Evolutionary conservation across 345 rosid genomes (phyloP).

Genomic region (Atalantia buxifolia): DNA sequence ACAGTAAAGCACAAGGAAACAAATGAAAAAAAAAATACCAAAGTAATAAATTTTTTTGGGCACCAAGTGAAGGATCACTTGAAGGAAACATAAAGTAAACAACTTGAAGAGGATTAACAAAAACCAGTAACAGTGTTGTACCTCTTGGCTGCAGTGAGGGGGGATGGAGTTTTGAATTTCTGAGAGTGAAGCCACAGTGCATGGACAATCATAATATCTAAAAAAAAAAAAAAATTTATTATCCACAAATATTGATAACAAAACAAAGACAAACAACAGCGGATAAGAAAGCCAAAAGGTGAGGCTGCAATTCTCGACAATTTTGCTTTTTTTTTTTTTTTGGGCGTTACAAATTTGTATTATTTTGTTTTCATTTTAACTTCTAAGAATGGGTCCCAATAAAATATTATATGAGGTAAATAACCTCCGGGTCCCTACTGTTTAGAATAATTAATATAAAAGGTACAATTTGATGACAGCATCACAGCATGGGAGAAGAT

Average conservation of each 20-base stretch:
- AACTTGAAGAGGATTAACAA: not conserved
- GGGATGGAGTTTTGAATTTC: not conserved
- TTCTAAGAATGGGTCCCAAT: not conserved
- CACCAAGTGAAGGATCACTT: not conserved
- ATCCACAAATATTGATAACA: not conserved
- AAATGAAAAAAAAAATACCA: not conserved
- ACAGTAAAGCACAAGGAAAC: not conserved
- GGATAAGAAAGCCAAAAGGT: constrained; percentile 4
- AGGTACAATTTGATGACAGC: no score
- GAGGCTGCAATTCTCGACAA: not conserved
- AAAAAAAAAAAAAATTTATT: not conserved
- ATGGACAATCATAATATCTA: not conserved
- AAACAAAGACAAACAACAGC: not conserved
- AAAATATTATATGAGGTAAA: not conserved
- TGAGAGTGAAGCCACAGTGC: not conserved
- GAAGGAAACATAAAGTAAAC: not conserved
- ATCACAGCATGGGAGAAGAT: no score
- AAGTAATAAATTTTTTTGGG: not conserved
- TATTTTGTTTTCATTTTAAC: not conserved
- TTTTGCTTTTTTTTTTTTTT: not conserved
- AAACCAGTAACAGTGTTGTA: not conserved
- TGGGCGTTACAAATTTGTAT: not conserved
- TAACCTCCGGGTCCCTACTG: rapidly evolving
- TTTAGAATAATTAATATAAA: not conserved
- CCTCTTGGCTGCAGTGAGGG: not conserved